Base-by-base conservation (phyloP, 2,329 filamentous ascomycete genomes). In the Colletotrichum viniferum region DNA sequence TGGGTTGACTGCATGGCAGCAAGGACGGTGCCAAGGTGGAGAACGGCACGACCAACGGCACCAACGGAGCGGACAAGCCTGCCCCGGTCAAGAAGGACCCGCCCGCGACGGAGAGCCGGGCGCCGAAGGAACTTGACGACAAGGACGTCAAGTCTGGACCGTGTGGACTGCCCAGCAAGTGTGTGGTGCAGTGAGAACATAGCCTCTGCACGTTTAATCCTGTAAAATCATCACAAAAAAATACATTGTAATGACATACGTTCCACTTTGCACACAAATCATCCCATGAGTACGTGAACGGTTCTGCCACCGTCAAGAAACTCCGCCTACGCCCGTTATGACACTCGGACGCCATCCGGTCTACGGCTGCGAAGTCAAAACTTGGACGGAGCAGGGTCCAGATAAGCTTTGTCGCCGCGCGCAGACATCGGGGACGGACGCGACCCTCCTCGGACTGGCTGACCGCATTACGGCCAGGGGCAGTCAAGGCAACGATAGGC, bases 161-260 rank as follows among this genome's bases (percentile, higher is more conserved):
- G 61, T 97, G 95, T 82, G 94, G 95, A 26, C 86, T 97, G 79
- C 95, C 95, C 36, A 86, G 87, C 67, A 96, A 96, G 82, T 97
- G 95, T 84, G 85, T 86, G 62, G 91, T 97, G 79, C 86, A 92
- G 81, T 95, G 85, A 86, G 79, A 12, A 26, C 5, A 9, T 14
- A 28, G 16, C 16, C n/a, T 34, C 30, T 32, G 21, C 18, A 21
- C 16, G 32, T 12, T 9, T 36, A 36, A 58, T 55, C 24, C 10
- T 9, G 26, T 61, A 65, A 61, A 65, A 61, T 21, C n/a, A 61
- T 16, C n/a, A 4, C 13, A 56, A 36, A 76, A 62, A 55, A 12
- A 36, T 16, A 7, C 7, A 55, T 38, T 16, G 63, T 68, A 73
- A 55, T 38, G n/a, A 67, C n/a, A 21, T 16, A 52, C 43, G 26